Evolutionary conservation across 202 grass and related monocot species (phyloP).

Genomic region (Musa balbisiana): DNA sequence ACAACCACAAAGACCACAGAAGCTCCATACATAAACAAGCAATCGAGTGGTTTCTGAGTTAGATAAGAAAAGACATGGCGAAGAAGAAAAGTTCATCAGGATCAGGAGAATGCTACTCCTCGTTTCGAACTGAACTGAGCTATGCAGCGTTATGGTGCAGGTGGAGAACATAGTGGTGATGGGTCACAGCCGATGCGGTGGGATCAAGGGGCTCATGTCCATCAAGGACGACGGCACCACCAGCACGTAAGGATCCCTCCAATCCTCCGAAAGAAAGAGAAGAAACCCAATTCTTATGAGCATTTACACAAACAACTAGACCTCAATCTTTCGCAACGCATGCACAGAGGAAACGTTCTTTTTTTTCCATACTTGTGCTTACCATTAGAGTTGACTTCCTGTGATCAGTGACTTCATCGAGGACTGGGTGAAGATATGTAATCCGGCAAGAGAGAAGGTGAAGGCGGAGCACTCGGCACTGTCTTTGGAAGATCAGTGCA

Average conservation of each 20-base stretch:
- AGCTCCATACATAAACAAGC: no score
- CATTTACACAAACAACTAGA: background rate
- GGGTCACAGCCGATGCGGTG: conserved; percentile 90
- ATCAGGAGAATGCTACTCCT: background rate
- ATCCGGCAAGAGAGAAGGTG: conserved; percentile 55
- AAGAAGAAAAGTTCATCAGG: no score
- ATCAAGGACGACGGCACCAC: conserved; percentile 50
- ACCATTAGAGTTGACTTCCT: no score
- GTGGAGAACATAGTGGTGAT: conserved; percentile 72
- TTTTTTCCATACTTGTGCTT: background rate
- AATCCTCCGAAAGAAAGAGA: background rate
- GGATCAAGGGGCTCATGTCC: conserved; percentile 75
- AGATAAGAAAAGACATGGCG: no score
- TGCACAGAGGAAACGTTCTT: background rate
- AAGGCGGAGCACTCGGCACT: conserved; percentile 8
- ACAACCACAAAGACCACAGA: background rate
- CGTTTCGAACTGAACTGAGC: background rate
- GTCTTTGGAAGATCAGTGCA: conserved; percentile 53
- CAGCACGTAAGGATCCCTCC: conserved; percentile 45
- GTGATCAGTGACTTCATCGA: conserved; percentile 58
- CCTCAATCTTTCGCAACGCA: background rate
- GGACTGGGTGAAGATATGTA: conserved; percentile 73
- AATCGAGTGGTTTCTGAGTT: no score
- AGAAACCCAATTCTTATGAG: background rate
- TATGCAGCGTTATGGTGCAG: conserved; percentile 16